Evolutionary conservation across 805 yeast genomes (phyloP).

Genomic region (Komagataella populi): DNA sequence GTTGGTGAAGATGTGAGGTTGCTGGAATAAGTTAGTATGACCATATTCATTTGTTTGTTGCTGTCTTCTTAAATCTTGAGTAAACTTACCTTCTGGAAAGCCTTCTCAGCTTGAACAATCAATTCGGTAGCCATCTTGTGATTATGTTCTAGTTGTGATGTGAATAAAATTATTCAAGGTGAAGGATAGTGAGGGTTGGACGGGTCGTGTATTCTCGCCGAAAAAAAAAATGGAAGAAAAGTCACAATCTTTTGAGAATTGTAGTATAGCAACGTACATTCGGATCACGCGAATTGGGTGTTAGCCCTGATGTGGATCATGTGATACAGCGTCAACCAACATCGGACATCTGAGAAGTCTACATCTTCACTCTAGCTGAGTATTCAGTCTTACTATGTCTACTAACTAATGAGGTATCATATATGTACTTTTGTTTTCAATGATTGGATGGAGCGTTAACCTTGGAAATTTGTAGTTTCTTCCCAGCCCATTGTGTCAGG

Average conservation of each 20-base stretch:
- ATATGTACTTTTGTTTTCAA: slow-evolving; percentile 1
- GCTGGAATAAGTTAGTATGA: slow-evolving; percentile 32
- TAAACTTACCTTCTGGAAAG: slow-evolving; percentile 96
- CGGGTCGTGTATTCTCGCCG: background rate
- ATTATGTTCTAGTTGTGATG: slow-evolving; percentile 8
- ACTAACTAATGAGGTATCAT: background rate
- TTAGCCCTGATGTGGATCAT: background rate
- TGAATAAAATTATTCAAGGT: background rate
- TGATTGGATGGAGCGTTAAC: slow-evolving; percentile 45
- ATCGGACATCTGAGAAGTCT: background rate
- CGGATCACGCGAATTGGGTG: background rate
- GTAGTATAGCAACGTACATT: background rate
- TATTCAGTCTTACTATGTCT: background rate
- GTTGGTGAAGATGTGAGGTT: slow-evolving; percentile 99
- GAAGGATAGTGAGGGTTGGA: slow-evolving; percentile 1
- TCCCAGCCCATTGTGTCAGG: slow-evolving; percentile 52
- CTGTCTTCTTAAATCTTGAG: background rate
- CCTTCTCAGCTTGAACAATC: slow-evolving; percentile 99
- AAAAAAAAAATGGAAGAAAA: background rate
- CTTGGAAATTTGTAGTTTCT: slow-evolving; percentile 32
- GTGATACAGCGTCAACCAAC: background rate
- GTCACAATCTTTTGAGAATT: background rate
- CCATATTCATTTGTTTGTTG: slow-evolving; percentile 4
- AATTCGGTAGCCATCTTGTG: slow-evolving; percentile 95
- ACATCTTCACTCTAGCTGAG: background rate